Percentiles rank a stretch among this genome's conserved stretches.
Evolutionary conservation across 257 asterid species (phyloP).

Genomic region (Plantago elongata): DNA sequence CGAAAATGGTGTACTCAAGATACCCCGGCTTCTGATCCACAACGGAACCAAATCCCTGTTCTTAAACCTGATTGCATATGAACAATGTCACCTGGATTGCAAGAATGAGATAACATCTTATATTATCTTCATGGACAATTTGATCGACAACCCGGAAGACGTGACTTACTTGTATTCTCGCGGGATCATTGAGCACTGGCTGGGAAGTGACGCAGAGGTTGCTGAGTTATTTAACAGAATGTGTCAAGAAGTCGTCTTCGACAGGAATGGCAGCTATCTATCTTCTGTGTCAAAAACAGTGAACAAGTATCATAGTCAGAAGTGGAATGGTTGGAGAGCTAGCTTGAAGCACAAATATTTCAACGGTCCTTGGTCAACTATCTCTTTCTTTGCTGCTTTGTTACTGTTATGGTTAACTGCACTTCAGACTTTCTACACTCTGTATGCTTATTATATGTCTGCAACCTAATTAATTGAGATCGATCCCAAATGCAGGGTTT

Average conservation of each 20-base stretch:
- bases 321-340: conserved; percentile 94
- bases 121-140: conserved; percentile 76
- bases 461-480: conserved; percentile 27
- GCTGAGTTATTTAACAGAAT: conserved; percentile 76
- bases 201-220: conserved; percentile 80
- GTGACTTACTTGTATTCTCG: conserved; percentile 65
- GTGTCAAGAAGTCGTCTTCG: conserved; percentile 78
- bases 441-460: conserved; percentile 45
- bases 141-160: conserved; percentile 72
- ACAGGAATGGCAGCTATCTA: conserved; percentile 64
- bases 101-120: conserved; percentile 70
- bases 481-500: too few relatives aligned
- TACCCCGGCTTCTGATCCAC: conserved; percentile 70
- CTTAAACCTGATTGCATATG: conserved; percentile 81
- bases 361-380: conserved; percentile 70
- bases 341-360: conserved; percentile 59
- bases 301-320: conserved; percentile 58
- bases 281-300: conserved; percentile 63
- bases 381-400: conserved; percentile 71
- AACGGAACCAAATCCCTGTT: conserved; percentile 83
- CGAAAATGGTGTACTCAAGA: too few relatives aligned
- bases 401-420: conserved; percentile 49
- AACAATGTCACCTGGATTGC: conserved; percentile 79
- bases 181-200: conserved; percentile 84
- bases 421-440: conserved; percentile 65